Evolutionary conservation across 139 green algal species (phyloP), one percentile per base, ranked within the genome.

Genomic region (Picochlorum costavermella): DNA sequence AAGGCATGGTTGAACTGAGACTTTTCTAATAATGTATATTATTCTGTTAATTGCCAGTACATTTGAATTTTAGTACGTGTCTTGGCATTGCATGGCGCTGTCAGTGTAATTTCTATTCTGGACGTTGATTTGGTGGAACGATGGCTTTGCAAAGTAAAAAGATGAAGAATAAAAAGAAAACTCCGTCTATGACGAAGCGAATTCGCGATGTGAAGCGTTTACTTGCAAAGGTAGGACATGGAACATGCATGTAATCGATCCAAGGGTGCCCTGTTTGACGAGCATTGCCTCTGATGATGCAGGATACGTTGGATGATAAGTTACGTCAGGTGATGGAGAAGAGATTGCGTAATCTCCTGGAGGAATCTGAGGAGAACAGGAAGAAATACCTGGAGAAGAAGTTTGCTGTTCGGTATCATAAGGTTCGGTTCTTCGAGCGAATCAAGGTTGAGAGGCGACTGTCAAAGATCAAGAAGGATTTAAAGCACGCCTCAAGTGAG

Each of bases 361-460:
- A 67, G 16, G 33, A 26, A 5, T 37, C 20, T 30, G 50, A 20
- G 8, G 53, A 73, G 25, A 63, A 78, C 6, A 13, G 75, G 20
- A 50, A 56, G 3, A 20, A 67, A 33, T 81, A 86, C 61, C 29
- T 57, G 48, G 82, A 91, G 73, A 68, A 69, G 26, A 84, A 85
- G 58, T 77, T 82, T 44, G 79, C 86, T 1, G 62, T 71, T 9
- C 67, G 72, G 14, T 95, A 95, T 61, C 86, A 94, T 70, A 76
- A 91, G 79, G 65, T 94, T 4, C 79, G 81, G 6, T 95, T 95
- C 60, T 95, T 94, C 64, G 88, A 95, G 73, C 77, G 87, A 1
- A 75, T 91, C 1, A 95, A 95, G 68, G 26, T 94, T 5, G 87
- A 92, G 73, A 72, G 88, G 1, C 58, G 64, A n/a, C 69, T 91